Evolutionary conservation across 352 stramenopile species (phyloP).

Genomic region (Phytophthora sp.): DNA sequence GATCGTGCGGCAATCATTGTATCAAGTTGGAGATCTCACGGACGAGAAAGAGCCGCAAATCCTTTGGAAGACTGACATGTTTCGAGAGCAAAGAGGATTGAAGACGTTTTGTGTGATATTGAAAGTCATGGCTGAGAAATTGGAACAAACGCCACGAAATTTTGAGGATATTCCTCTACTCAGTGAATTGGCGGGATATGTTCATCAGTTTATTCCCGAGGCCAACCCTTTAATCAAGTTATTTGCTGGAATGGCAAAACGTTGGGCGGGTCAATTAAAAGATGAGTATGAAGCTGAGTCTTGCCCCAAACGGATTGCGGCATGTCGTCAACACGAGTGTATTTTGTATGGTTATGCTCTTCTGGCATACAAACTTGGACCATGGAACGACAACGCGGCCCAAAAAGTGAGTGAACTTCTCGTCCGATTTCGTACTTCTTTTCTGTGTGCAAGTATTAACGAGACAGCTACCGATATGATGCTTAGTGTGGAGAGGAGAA

Average conservation of each 20-base stretch:
- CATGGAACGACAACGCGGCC: constrained; percentile 8
- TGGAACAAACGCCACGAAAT: constrained; percentile 35
- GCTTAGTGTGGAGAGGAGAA: constrained; percentile 18
- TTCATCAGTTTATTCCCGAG: not conserved
- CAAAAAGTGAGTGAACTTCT: constrained; percentile 49
- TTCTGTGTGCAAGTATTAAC: constrained; percentile 33
- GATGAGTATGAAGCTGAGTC: constrained; percentile 5
- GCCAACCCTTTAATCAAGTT: constrained; percentile 1
- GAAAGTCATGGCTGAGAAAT: constrained; percentile 18
- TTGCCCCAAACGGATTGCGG: constrained; percentile 11
- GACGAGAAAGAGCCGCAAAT: constrained; percentile 29
- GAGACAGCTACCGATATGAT: constrained; percentile 25
- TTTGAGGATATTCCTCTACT: constrained; percentile 43
- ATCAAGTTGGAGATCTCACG: constrained; percentile 50
- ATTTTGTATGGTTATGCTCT: constrained; percentile 53
- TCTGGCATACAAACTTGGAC: constrained; percentile 29
- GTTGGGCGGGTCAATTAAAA: constrained; percentile 31
- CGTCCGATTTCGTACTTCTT: constrained; percentile 48
- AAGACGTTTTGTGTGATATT: constrained; percentile 29
- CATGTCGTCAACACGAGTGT: constrained; percentile 43
- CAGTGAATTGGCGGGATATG: constrained; percentile 38
- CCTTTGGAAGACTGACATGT: constrained; percentile 52
- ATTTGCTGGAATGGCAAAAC: constrained; percentile 33
- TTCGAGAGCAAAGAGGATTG: not conserved
- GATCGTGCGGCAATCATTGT: constrained; percentile 52